A percentile compares a stretch with the other conserved stretches of the same genome.
Conservation (phyloP, 352 stramenopile genomes). For the Phytophthora megakarya region DNA sequence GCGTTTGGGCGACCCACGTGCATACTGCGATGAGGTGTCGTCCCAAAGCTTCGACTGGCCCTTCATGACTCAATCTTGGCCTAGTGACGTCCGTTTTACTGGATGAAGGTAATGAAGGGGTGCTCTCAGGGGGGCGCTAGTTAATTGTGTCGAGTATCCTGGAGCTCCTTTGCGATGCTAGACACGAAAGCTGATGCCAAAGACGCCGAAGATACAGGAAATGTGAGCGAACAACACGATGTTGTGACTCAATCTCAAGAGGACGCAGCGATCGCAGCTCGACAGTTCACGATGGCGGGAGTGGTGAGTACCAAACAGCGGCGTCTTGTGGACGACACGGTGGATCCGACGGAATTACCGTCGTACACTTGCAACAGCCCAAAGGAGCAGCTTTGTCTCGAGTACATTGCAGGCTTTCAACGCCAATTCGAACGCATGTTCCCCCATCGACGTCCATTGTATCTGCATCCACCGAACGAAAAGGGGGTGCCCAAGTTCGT, state of each 20-base stretch:
- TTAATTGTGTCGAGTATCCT: conserved; percentile 3
- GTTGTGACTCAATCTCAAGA: conserved; percentile 61
- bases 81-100: conserved; percentile 21
- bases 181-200: conserved; percentile 65
- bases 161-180: conserved; percentile 24
- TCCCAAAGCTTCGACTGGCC: conserved; percentile 28
- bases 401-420: conserved; percentile 93
- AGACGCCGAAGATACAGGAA: conserved; percentile 16
- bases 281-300: conserved; percentile 76
- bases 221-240: conserved; percentile 54
- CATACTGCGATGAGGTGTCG: conserved; percentile 33
- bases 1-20: conserved; percentile 59
- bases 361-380: conserved; percentile 70
- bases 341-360: conserved; percentile 27
- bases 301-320: conserved; percentile 84
- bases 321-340: conserved; percentile 67
- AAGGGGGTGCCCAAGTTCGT: conserved; percentile 94
- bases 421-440: conserved; percentile 91
- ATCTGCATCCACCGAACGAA: conserved; percentile 92
- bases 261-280: conserved; percentile 55
- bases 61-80: conserved; percentile 37
- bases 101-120: conserved; percentile 18
- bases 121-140: neutral
- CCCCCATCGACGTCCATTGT: conserved; percentile 70
- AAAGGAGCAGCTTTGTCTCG: conserved; percentile 93